Conservation (phyloP, 768 basidiomycete genomes). For the Suillus lakei region DNA sequence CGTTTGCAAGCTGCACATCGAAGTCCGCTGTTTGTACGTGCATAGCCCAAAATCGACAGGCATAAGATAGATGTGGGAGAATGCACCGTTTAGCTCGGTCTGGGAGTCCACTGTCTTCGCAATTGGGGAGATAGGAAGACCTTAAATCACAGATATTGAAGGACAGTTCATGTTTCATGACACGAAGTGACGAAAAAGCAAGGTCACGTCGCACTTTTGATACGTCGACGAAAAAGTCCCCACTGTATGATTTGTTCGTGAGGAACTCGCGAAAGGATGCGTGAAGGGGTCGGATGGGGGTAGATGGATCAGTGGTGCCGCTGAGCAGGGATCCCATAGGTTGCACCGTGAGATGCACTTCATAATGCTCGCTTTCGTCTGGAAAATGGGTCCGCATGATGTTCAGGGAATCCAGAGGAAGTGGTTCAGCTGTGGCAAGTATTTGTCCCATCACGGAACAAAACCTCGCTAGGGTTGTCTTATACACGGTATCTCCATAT, state of each 20-base stretch:
- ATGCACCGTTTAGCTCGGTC: slow-evolving; percentile 4
- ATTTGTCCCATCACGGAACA: slow-evolving; percentile 9
- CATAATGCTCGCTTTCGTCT: background rate
- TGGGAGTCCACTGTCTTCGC: slow-evolving; percentile 19
- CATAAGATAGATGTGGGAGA: slow-evolving; percentile 11
- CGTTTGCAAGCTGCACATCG: background rate
- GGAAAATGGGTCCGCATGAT: background rate
- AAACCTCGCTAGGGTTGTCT: background rate
- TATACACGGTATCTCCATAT: no score
- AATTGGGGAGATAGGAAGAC: slow-evolving; percentile 34
- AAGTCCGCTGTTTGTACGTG: slow-evolving; percentile 7
- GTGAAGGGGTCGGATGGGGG: no score
- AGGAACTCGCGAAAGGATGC: no score
- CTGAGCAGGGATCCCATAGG: slow-evolving; percentile 14
- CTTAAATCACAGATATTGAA: slow-evolving; percentile 42
- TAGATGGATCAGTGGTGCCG: background rate
- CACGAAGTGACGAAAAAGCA: slow-evolving; percentile 23
- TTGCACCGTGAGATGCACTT: slow-evolving; percentile 4
- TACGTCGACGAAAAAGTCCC: slow-evolving; percentile 18
- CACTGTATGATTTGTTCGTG: slow-evolving; percentile 16
- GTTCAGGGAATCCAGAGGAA: slow-evolving; percentile 3
- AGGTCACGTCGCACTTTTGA: slow-evolving; percentile 20
- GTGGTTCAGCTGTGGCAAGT: slow-evolving; percentile 2
- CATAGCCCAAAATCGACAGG: slow-evolving; percentile 15
- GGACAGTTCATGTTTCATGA: slow-evolving; percentile 33